A percentile compares a stretch with the other conserved stretches of the same genome.
These are phyloP conservation scores for Glycyrrhiza uralensis DNA, from an alignment of 306 rosid genomes.

Conservation along the genomic window DNA sequence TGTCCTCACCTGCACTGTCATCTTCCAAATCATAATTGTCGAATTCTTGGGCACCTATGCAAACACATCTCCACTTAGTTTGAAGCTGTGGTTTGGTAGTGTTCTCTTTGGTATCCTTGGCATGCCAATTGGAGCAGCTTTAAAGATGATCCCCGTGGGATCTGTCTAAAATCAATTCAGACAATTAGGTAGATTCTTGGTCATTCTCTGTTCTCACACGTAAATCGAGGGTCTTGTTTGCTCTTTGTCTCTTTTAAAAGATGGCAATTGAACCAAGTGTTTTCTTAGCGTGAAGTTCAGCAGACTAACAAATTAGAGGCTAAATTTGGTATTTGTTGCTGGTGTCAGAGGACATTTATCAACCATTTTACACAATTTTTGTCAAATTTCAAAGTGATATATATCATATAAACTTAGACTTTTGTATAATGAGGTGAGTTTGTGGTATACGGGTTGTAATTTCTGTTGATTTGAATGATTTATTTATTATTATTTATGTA, in stretches of 20 bases:
- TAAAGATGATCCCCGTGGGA: slow-evolving; percentile 73
- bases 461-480: slow-evolving; percentile 10
- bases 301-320: slow-evolving; percentile 15
- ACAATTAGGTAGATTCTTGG: slow-evolving; percentile 30
- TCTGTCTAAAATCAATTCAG: slow-evolving; percentile 37
- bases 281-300: neutral
- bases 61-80: slow-evolving; percentile 74
- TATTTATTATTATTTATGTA: slow-evolving; percentile 15
- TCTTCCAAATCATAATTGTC: slow-evolving; percentile 82
- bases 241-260: neutral
- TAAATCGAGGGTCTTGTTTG: slow-evolving; percentile 18
- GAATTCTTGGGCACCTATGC: slow-evolving; percentile 85
- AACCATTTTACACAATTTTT: slow-evolving; percentile 20
- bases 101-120: slow-evolving; percentile 77
- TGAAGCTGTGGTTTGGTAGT: slow-evolving; percentile 62
- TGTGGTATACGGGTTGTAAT: slow-evolving; percentile 7
- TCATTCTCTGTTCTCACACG: neutral
- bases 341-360: neutral
- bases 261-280: neutral
- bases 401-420: slow-evolving; percentile 18
- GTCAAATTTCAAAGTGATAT: slow-evolving; percentile 29
- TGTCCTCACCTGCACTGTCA: slow-evolving; percentile 64
- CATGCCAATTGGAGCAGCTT: slow-evolving; percentile 86
- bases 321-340: slow-evolving; percentile 8
- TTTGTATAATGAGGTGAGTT: slow-evolving; percentile 4